phyloP scores from a whole-genome alignment of 2,329 filamentous ascomycete species.

The Rhinocladiella mackenziei region DNA sequence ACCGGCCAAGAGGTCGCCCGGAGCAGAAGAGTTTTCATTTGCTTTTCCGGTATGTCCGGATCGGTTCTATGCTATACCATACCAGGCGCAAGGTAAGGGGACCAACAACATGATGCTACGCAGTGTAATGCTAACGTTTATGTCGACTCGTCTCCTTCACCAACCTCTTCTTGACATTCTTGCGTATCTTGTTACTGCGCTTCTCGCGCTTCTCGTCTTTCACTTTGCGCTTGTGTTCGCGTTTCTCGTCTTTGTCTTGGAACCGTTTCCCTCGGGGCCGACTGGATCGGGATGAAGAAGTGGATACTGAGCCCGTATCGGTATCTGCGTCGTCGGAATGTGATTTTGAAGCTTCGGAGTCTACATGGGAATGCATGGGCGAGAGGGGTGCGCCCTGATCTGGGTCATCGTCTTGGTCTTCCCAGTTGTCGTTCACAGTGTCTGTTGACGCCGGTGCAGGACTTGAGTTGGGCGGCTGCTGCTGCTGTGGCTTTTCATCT shows the following conservation, averaged over 20 bases:
- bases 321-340: slow-evolving; percentile 36
- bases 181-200: slow-evolving; percentile 91
- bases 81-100: too few relatives aligned
- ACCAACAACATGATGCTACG: too few relatives aligned
- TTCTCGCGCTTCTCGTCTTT: slow-evolving; percentile 96
- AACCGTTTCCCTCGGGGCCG: slow-evolving; percentile 74
- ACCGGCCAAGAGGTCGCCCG: too few relatives aligned
- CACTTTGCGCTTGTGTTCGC: slow-evolving; percentile 79
- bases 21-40: too few relatives aligned
- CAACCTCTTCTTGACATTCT: slow-evolving; percentile 88
- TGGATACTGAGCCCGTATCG: slow-evolving; percentile 35
- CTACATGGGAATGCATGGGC: too few relatives aligned
- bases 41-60: too few relatives aligned
- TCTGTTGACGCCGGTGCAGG: too few relatives aligned
- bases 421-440: too few relatives aligned
- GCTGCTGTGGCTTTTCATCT: slow-evolving; percentile 13
- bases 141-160: slow-evolving; percentile 60
- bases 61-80: too few relatives aligned
- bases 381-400: not conserved
- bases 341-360: too few relatives aligned
- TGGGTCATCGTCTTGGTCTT: not conserved
- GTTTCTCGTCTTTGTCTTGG: slow-evolving; percentile 87
- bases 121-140: slow-evolving; percentile 52
- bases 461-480: too few relatives aligned
- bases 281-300: slow-evolving; percentile 39